These are phyloP conservation scores for Rhododendron simsii DNA, from an alignment of 148 eudicot species.

Conservation along the genomic window DNA sequence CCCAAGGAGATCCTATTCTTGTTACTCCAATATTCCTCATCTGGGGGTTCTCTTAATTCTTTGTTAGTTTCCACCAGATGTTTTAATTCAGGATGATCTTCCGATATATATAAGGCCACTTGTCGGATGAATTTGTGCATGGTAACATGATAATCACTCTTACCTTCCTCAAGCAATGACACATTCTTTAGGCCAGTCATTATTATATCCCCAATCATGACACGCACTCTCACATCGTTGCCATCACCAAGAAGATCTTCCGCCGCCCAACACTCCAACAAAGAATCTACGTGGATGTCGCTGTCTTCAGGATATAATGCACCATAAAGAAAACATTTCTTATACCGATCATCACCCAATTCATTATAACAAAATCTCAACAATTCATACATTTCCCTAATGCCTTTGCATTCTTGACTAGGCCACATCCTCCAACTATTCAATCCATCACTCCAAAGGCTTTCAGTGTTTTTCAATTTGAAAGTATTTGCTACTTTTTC, in stretches of 20 bases:
- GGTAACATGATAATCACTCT: background rate
- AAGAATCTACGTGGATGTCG: background rate
- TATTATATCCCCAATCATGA: background rate
- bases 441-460: background rate
- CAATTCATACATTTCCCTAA: background rate
- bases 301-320: conserved; percentile 18
- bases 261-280: conserved; percentile 6
- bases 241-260: conserved; percentile 3
- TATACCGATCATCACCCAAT: background rate
- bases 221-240: background rate
- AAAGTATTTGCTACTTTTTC: conserved; percentile 4
- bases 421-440: conserved; percentile 8
- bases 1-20: conserved; percentile 14
- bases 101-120: conserved; percentile 6
- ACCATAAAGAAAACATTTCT: conserved; percentile 15
- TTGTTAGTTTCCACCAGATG: conserved; percentile 5
- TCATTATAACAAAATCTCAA: conserved; percentile 8
- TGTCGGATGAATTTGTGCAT: conserved; percentile 14
- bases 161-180: too few species aligned
- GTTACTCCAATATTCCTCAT: background rate
- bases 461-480: background rate
- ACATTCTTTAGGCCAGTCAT: conserved; percentile 4
- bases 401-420: background rate
- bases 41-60: background rate
- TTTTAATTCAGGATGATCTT: background rate